These are phyloP conservation scores for Breynia disticha DNA, from an alignment of 441 rosid genomes.

Conservation along the genomic window DNA sequence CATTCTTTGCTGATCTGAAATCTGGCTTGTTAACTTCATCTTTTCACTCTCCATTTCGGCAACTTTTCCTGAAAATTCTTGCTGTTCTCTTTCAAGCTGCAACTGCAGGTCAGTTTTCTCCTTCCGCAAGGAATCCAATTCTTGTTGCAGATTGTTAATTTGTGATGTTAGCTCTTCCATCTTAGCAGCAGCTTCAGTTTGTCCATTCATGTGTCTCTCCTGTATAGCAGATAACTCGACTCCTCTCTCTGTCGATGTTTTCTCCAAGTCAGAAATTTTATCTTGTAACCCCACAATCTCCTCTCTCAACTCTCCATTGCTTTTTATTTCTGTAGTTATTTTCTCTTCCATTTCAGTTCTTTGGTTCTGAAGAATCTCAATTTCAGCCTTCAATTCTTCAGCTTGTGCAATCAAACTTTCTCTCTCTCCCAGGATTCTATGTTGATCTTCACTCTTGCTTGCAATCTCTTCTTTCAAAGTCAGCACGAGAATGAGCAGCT, in stretches of 20 bases:
- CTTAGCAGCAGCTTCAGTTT: slow-evolving; percentile 35
- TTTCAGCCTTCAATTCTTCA: slow-evolving; percentile 33
- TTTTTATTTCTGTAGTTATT: slow-evolving; percentile 27
- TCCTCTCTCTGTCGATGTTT: slow-evolving; percentile 20
- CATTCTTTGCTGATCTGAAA: slow-evolving; percentile 41
- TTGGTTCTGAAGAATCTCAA: slow-evolving; percentile 37
- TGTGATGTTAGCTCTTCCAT: slow-evolving; percentile 27
- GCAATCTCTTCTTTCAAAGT: slow-evolving; percentile 40
- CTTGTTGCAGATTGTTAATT: slow-evolving; percentile 32
- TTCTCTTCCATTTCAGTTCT: slow-evolving; percentile 42
- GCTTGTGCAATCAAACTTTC: slow-evolving; percentile 30
- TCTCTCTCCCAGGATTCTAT: slow-evolving; percentile 38
- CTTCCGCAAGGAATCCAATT: slow-evolving; percentile 31
- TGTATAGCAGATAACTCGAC: slow-evolving; percentile 30
- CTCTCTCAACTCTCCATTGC: slow-evolving; percentile 26
- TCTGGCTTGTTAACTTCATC: slow-evolving; percentile 24
- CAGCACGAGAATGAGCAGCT: slow-evolving; percentile 32
- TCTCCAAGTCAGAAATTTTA: slow-evolving; percentile 23
- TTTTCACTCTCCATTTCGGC: slow-evolving; percentile 29
- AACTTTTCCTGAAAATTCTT: slow-evolving; percentile 32
- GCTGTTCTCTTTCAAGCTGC: slow-evolving; percentile 42
- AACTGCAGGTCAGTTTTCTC: slow-evolving; percentile 35
- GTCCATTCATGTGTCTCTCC: slow-evolving; percentile 24
- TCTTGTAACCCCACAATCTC: slow-evolving; percentile 29
- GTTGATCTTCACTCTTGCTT: slow-evolving; percentile 32